Evolutionary conservation across 352 stramenopile species (phyloP).

Genomic region (Elongisporangium prolatum): DNA sequence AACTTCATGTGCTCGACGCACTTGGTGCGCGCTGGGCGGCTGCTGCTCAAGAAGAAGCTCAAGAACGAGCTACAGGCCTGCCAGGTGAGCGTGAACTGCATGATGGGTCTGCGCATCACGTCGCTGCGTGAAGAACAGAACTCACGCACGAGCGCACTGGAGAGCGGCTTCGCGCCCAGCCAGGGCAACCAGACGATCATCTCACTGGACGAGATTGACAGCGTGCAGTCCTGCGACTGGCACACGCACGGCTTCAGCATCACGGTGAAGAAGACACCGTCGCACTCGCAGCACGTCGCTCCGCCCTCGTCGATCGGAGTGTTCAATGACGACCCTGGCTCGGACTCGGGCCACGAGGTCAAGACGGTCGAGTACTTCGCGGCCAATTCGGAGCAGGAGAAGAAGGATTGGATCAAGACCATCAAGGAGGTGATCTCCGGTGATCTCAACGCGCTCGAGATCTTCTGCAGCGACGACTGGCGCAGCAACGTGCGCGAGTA

Average conservation of each 20-base stretch:
- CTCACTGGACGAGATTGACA: constrained; percentile 80
- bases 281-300: constrained; percentile 12
- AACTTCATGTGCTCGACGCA: constrained; percentile 87
- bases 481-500: constrained; percentile 86
- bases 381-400: constrained; percentile 53
- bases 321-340: constrained; percentile 20
- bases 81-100: constrained; percentile 77
- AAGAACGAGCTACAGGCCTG: constrained; percentile 73
- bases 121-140: constrained; percentile 43
- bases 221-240: constrained; percentile 64
- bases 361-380: constrained; percentile 76
- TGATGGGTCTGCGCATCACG: constrained; percentile 82
- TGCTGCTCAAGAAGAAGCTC: constrained; percentile 73
- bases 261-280: constrained; percentile 55
- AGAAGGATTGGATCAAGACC: constrained; percentile 63
- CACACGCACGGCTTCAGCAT: constrained; percentile 69
- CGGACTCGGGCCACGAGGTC: constrained; percentile 19
- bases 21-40: constrained; percentile 54
- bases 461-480: constrained; percentile 88
- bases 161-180: constrained; percentile 52
- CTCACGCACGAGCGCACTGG: constrained; percentile 19
- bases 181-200: constrained; percentile 63
- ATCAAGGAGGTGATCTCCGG: constrained; percentile 74
- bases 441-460: constrained; percentile 77
- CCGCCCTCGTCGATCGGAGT: constrained; percentile 9